Conservation (phyloP, 148 eudicot genomes). For the Pouteria glomerata region DNA sequence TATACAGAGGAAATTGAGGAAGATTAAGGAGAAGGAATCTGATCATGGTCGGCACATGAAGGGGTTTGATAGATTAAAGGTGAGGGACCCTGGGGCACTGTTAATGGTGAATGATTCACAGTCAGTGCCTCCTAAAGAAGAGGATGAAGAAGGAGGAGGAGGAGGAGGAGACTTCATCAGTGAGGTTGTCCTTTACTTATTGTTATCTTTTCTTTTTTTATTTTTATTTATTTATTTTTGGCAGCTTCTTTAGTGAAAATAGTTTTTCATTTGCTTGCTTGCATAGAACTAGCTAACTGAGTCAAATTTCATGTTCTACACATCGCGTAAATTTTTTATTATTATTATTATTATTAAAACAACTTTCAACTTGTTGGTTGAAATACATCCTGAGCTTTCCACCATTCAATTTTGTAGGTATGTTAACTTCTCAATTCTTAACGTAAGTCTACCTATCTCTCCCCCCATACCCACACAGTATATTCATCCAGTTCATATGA, state of each 20-base stretch:
- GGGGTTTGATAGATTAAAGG: constrained; percentile 54
- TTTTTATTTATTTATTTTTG: background rate
- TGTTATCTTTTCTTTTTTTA: background rate
- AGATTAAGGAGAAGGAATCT: constrained; percentile 86
- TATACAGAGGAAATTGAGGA: constrained; percentile 76
- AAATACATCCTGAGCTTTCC: background rate
- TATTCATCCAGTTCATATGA: too few species aligned
- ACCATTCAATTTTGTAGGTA: background rate
- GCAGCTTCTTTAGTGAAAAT: background rate
- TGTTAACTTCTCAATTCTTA: background rate
- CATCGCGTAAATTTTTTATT: background rate
- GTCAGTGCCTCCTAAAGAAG: constrained; percentile 21
- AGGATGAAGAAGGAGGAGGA: constrained; percentile 18
- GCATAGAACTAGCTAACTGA: background rate
- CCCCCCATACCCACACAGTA: too few species aligned
- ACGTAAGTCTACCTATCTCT: background rate
- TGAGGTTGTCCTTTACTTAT: constrained; percentile 42
- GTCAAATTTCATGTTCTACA: background rate
- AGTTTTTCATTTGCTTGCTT: background rate
- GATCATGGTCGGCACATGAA: constrained; percentile 90
- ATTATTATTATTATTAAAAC: background rate
- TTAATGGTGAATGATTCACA: constrained; percentile 20
- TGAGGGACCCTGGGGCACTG: constrained; percentile 47
- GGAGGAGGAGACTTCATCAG: constrained; percentile 32
- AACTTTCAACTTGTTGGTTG: background rate